Conservation (phyloP, 805 yeast species). For the Nakazawaea laoshanensis region DNA sequence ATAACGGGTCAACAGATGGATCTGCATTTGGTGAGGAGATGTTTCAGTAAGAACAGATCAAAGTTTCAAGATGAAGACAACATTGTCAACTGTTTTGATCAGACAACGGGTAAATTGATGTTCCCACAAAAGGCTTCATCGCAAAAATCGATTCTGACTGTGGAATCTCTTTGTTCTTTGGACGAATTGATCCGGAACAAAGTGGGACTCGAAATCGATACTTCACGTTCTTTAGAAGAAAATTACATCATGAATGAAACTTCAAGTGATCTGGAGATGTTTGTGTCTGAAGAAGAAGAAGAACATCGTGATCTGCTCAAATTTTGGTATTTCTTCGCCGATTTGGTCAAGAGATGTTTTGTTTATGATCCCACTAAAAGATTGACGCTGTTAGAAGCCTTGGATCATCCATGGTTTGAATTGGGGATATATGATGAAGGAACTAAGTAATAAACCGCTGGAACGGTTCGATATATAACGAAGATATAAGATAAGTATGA, state of each 20-base stretch:
- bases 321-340: conserved; percentile 75
- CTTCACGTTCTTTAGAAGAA: conserved; percentile 16
- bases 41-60: conserved; percentile 17
- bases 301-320: conserved; percentile 52
- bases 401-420: conserved; percentile 69
- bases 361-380: conserved; percentile 42
- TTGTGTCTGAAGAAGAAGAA: conserved; percentile 4
- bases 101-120: conserved; percentile 19
- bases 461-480: no score
- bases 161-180: conserved; percentile 21
- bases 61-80: conserved; percentile 12
- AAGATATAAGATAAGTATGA: no score
- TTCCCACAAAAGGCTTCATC: conserved; percentile 29
- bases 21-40: conserved; percentile 21
- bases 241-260: conserved; percentile 10
- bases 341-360: conserved; percentile 39
- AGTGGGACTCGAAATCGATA: conserved; percentile 20
- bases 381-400: conserved; percentile 45
- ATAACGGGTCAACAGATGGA: conserved; percentile 52
- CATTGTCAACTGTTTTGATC: conserved; percentile 21
- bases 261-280: background rate
- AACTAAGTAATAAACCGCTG: no score
- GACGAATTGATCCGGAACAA: conserved; percentile 20
- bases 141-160: conserved; percentile 26
- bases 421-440: conserved; percentile 54